Evolutionary conservation across 306 rosid species (phyloP).

Genomic region (Cicer yamashitae): DNA sequence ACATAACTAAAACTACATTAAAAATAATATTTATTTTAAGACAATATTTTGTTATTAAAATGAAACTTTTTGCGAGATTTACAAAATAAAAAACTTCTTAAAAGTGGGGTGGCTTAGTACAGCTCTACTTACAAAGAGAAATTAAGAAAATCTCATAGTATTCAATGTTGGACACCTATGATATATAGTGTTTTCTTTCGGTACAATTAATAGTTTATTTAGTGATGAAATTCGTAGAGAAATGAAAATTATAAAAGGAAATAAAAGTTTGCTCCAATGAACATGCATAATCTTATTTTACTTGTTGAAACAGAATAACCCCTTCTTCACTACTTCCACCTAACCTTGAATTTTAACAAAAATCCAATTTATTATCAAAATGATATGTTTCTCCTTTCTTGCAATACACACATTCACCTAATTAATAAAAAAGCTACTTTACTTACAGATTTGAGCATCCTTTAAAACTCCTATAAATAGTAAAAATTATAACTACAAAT

Average conservation of each 20-base stretch:
- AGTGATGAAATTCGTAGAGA: conserved; percentile 28
- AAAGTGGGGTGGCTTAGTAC: too few species aligned
- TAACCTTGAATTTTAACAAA: conserved; percentile 39
- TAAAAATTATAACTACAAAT: not conserved
- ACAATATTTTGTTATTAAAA: too few species aligned
- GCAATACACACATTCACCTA: conserved; percentile 41
- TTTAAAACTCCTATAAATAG: conserved; percentile 46
- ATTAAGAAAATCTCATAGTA: not conserved
- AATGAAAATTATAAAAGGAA: not conserved
- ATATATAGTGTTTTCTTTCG: conserved; percentile 37
- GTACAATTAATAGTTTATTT: conserved; percentile 37
- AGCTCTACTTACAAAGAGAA: not conserved
- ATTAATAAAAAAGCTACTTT: not conserved
- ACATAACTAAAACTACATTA: too few species aligned
- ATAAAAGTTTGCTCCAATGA: conserved; percentile 35
- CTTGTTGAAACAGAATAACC: conserved; percentile 39
- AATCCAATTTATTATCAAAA: conserved; percentile 11
- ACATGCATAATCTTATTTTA: conserved; percentile 16
- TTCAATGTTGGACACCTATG: not conserved
- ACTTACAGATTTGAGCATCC: conserved; percentile 41
- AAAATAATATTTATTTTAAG: too few species aligned
- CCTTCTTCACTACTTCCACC: conserved; percentile 50
- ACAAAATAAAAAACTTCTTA: too few species aligned
- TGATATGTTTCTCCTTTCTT: conserved; percentile 44
- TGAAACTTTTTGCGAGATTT: too few species aligned